Evolutionary conservation across 163 green algal genomes (phyloP).

Genomic region (Picocystis sp.): DNA sequence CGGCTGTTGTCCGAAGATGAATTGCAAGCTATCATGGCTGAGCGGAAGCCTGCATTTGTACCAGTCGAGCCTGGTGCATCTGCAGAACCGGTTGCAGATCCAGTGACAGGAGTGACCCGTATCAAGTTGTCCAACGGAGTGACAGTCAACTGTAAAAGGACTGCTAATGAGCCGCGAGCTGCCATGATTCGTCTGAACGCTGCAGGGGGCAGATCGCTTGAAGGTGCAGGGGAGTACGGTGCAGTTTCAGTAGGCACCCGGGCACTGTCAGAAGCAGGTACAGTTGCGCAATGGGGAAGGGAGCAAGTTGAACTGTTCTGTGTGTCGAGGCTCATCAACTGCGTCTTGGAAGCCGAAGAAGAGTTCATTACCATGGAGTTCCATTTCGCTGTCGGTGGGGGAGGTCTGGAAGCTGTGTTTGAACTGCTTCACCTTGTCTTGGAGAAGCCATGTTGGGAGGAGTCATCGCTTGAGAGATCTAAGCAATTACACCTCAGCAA

Average conservation of each 20-base stretch:
- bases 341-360: slow-evolving; percentile 81
- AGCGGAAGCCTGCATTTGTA: slow-evolving; percentile 49
- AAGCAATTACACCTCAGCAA: slow-evolving; percentile 64
- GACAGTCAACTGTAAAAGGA: slow-evolving; percentile 67
- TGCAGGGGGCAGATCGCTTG: slow-evolving; percentile 43
- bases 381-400: slow-evolving; percentile 57
- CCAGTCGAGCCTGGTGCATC: slow-evolving; percentile 10
- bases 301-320: slow-evolving; percentile 91
- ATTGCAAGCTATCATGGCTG: slow-evolving; percentile 32
- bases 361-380: slow-evolving; percentile 81
- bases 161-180: slow-evolving; percentile 76
- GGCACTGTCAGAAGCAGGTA: slow-evolving; percentile 62
- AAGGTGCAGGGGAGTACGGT: slow-evolving; percentile 31
- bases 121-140: slow-evolving; percentile 82
- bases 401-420: slow-evolving; percentile 35
- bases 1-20: slow-evolving; percentile 47
- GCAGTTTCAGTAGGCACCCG: slow-evolving; percentile 59
- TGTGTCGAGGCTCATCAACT: slow-evolving; percentile 85
- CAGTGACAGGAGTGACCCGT: slow-evolving; percentile 53
- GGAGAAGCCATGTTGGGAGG: slow-evolving; percentile 52
- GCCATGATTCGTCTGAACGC: slow-evolving; percentile 72
- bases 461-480: slow-evolving; percentile 60
- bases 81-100: slow-evolving; percentile 19
- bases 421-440: slow-evolving; percentile 72
- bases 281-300: slow-evolving; percentile 55